Evolutionary conservation across 129 eudicot genomes (phyloP).

Genomic region (Arctium minus): DNA sequence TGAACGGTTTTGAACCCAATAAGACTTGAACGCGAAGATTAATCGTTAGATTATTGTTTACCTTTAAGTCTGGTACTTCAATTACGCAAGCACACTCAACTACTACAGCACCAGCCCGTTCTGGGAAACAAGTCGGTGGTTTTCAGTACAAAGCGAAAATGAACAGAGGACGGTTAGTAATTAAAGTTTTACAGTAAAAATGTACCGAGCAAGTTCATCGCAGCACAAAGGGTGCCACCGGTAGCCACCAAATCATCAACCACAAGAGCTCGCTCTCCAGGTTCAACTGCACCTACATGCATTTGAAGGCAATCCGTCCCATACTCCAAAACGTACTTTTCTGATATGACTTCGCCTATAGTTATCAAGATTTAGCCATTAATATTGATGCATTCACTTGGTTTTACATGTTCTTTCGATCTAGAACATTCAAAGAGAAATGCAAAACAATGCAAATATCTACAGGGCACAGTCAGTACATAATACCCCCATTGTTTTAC

Average conservation of each 20-base stretch:
- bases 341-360: conserved; percentile 79
- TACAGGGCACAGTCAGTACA: no score
- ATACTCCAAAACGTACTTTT: conserved; percentile 79
- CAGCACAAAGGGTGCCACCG: conserved; percentile 93
- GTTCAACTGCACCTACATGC: conserved; percentile 90
- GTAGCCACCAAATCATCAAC: conserved; percentile 93
- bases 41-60: background rate
- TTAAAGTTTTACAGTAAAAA: background rate
- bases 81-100: conserved; percentile 47
- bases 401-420: no score
- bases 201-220: conserved; percentile 70
- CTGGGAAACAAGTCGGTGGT: background rate
- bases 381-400: background rate
- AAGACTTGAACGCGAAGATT: background rate
- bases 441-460: no score
- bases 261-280: conserved; percentile 77
- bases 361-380: background rate
- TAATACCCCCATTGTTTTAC: no score
- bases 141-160: background rate
- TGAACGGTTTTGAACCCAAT: background rate
- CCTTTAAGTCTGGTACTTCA: conserved; percentile 54
- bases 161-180: background rate
- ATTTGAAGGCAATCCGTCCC: conserved; percentile 91
- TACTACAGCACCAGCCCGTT: conserved; percentile 53
- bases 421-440: no score